Conservation (phyloP, 202 grass and related monocot genomes). For the Schoenoplectus triqueter region DNA sequence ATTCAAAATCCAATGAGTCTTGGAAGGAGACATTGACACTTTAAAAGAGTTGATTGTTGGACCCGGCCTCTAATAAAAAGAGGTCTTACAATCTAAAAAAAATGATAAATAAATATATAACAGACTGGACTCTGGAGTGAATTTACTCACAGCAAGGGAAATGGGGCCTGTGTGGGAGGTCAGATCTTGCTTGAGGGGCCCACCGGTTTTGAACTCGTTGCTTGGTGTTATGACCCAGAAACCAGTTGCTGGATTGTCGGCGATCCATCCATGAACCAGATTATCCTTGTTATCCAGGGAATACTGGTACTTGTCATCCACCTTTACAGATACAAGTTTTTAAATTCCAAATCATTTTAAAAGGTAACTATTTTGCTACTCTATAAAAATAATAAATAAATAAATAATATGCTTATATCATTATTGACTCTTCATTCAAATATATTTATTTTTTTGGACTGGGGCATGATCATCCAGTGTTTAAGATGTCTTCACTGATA, state of each 20-base stretch:
- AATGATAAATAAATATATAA: too few relatives aligned
- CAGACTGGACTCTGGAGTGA: neutral
- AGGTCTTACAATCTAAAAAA: neutral
- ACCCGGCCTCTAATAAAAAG: too few relatives aligned
- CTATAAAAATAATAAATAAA: neutral
- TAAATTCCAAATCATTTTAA: too few relatives aligned
- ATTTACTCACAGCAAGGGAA: slow-evolving; percentile 53
- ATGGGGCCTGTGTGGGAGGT: slow-evolving; percentile 81
- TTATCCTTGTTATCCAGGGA: slow-evolving; percentile 71
- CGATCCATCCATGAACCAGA: slow-evolving; percentile 77
- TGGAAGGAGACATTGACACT: too few relatives aligned
- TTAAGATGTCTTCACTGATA: too few relatives aligned
- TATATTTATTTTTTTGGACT: too few relatives aligned
- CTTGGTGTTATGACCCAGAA: slow-evolving; percentile 90
- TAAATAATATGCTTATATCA: too few relatives aligned
- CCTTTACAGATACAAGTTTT: slow-evolving; percentile 29
- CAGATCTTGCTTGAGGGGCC: slow-evolving; percentile 68
- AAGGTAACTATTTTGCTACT: too few relatives aligned
- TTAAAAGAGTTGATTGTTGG: too few relatives aligned
- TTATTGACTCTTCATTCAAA: too few relatives aligned
- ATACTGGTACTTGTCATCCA: slow-evolving; percentile 93
- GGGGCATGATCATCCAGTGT: too few relatives aligned
- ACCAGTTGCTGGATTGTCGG: slow-evolving; percentile 45
- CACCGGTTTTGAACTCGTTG: slow-evolving; percentile 72
- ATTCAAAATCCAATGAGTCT: too few relatives aligned